phyloP scores from a whole-genome alignment of 768 basidiomycete species.

The Mycena kentingensis region DNA sequence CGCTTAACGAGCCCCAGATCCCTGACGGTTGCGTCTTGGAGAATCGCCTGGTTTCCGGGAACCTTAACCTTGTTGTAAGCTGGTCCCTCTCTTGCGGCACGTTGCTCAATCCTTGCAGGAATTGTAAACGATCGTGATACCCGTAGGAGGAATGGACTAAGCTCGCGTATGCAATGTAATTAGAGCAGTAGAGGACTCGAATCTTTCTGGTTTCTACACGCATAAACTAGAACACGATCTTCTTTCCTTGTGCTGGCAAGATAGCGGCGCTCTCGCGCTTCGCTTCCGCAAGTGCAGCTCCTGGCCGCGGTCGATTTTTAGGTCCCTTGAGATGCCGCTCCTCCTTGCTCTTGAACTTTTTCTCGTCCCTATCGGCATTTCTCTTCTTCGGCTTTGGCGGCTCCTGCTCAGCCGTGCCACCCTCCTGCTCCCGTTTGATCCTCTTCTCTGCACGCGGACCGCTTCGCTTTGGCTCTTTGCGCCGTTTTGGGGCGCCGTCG shows the following conservation, averaged over 20 bases:
- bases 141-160: not conserved
- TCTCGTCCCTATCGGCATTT: not conserved
- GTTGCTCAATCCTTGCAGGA: constrained; percentile 4
- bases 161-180: not conserved
- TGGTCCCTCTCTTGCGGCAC: not conserved
- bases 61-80: constrained; percentile 57
- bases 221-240: constrained; percentile 74
- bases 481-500: constrained; percentile 6
- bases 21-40: constrained; percentile 73
- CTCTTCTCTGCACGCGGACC: constrained; percentile 18
- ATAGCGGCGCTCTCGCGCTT: constrained; percentile 78
- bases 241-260: constrained; percentile 66
- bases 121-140: constrained; percentile 10
- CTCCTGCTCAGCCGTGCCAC: not conserved
- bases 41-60: constrained; percentile 66
- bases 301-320: constrained; percentile 64
- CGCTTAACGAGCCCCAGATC: constrained; percentile 36
- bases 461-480: constrained; percentile 19
- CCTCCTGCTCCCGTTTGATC: constrained; percentile 5
- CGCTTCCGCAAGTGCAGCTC: constrained; percentile 78
- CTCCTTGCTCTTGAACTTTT: constrained; percentile 1
- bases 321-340: constrained; percentile 34
- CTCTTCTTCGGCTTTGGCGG: constrained; percentile 15
- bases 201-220: too few relatives aligned
- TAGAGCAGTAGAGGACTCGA: too few relatives aligned